Evolutionary conservation across 345 rosid species (phyloP), one percentile per base, ranked within the genome.

Genomic region (Aurinia saxatilis): DNA sequence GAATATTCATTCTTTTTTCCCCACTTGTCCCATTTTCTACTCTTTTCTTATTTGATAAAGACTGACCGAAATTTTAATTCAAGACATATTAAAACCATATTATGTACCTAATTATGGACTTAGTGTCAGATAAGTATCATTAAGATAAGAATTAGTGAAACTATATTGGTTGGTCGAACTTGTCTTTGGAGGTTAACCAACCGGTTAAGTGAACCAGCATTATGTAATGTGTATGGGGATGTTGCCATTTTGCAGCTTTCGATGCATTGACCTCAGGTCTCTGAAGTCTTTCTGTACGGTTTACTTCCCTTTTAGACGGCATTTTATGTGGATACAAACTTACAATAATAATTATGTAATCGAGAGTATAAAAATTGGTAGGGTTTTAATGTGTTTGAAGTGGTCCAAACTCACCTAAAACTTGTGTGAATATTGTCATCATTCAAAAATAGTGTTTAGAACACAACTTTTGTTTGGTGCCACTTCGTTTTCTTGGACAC

Each of bases 201-300:
- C n/a, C n/a, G n/a, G n/a, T n/a, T n/a, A n/a, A n/a, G n/a, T n/a
- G n/a, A 66, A 55, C 40, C 49, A 34, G 57, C 13, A 10, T 47
- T 47, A 17, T 41, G 50, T 2, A 16, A n/a, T 47, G 29, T 41
- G 50, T 6, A 16, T n/a, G n/a, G 14, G 11, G 25, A 27, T 23
- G 48, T 27, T 66, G 57, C 18, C 12, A 37, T 50, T 57, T 49
- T 27, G 42, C 50, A 17, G 57, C 17, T 18, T 48, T 30, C 5
- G 5, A 18, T 12, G 35, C 36, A 5, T 38, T 57, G 50, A 50
- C 50, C 17, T 15, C 29, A 56, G 41, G 57, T 10, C 52, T 23
- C 19, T 46, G 8, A 44, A 30, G 65, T 47, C 27, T 48, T 57
- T 48, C 13, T 39, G 50, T 67, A 57, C 58, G 50, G 50, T 17